Evolutionary conservation across 768 basidiomycete species (phyloP), one percentile per base, ranked within the genome.

Genomic region (Leccinum subtestaceum): DNA sequence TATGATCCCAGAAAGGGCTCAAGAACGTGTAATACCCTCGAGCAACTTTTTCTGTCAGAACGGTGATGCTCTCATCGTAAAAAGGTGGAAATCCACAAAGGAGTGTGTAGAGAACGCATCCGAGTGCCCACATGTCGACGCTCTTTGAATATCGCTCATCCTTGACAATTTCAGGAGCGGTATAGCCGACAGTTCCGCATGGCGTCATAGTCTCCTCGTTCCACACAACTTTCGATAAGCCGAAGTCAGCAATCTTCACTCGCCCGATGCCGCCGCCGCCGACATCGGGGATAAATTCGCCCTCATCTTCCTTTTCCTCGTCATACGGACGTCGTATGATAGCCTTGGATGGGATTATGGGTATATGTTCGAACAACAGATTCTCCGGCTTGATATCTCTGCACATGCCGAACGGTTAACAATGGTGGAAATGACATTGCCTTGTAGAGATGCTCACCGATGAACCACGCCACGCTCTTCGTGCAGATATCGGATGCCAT

Each of bases 121-220:
- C 97, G 38, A 99, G 77, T 2, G 97, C 97, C 97, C 97, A 99
- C 97, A 98, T 98, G 71, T 99, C 97, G 56, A 98, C 96, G 67
- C 91, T 93, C 75, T 95, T 95, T 72, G 86, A 90, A 72, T 96
- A 96, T 29, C 94, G 83, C 76, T 99, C 96, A 70, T 98, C 97
- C 76, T 98, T 98, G 67, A 99, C 97, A 61, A 99, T 99, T 76
- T 99, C 97, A 5, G 97, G 97, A 6, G 97, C 97, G 2, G 97
- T 99, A 75, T 99, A 99, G 21, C 97, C 97, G 32, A 99, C 96
- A 3, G 97, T 99, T n/a, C 97, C 97, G 68, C 97, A 99, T 21
- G 97, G 97, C 13, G 97, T 99, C 91, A 93, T 95, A 6, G 97
- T 99, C 70, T 98, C 88, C 70, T 98, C 97, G 70, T 96, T 90